Evolutionary conservation across 192 early-diverging fungal species (phyloP).

Genomic region (Coemansia sp.): DNA sequence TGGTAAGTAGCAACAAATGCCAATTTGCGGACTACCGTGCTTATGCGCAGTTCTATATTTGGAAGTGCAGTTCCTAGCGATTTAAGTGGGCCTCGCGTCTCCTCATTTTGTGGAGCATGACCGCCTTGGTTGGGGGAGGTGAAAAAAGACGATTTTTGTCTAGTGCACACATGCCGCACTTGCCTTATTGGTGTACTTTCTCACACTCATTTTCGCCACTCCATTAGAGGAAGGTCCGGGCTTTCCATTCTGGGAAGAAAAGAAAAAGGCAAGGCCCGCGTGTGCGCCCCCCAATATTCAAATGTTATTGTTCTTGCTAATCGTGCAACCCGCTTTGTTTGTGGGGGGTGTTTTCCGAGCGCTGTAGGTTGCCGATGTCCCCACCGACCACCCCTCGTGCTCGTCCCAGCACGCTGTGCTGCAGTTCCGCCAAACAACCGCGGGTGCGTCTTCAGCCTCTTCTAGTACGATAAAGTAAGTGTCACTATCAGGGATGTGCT

Average conservation of each 20-base stretch:
- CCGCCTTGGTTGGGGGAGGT: not conserved
- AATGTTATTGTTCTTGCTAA: not conserved
- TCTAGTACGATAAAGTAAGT: slow-evolving; percentile 22
- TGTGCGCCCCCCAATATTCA: not conserved
- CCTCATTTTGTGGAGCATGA: not conserved
- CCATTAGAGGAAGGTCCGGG: not conserved
- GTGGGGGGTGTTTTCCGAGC: slow-evolving; percentile 16
- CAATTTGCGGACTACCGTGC: not conserved
- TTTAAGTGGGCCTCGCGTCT: slow-evolving; percentile 1
- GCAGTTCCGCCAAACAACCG: slow-evolving; percentile 73
- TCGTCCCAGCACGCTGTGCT: slow-evolving; percentile 93
- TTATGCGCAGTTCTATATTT: not conserved
- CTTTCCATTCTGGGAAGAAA: slow-evolving; percentile 5
- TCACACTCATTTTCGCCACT: slow-evolving; percentile 14
- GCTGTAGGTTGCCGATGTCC: slow-evolving; percentile 80
- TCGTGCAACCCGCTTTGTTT: not conserved
- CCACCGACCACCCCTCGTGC: slow-evolving; percentile 92
- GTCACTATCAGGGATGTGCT: not conserved
- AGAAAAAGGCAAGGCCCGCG: not conserved
- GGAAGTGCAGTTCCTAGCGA: not conserved
- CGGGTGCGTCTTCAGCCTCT: not conserved
- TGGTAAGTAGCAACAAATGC: slow-evolving; percentile 43
- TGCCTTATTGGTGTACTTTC: slow-evolving; percentile 4
- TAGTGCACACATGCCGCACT: slow-evolving; percentile 1
- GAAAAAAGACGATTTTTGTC: not conserved